phyloP scores from a whole-genome alignment of 139 green algal genomes.

The Ettlia oleoabundans region DNA sequence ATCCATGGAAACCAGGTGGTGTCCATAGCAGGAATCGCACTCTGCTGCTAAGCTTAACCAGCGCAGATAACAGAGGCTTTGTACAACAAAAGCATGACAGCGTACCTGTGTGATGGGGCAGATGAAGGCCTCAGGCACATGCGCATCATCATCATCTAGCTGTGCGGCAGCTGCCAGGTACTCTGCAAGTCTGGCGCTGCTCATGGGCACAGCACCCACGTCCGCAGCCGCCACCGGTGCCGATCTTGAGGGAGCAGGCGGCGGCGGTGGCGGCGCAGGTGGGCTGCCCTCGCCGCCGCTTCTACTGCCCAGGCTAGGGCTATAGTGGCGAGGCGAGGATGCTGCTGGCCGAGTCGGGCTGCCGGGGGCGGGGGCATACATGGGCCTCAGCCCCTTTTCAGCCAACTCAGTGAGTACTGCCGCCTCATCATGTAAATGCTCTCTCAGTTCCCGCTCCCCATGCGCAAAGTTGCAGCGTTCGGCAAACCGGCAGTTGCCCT shows the following conservation, averaged over 20 bases:
- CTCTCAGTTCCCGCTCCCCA: neutral
- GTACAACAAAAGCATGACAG: neutral
- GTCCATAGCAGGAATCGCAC: too few relatives aligned
- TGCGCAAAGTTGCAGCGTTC: constrained; percentile 9
- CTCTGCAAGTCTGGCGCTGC: neutral
- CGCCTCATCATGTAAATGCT: neutral
- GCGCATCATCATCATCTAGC: neutral
- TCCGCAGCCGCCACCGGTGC: neutral
- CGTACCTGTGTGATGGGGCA: constrained; percentile 10
- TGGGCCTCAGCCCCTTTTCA: neutral
- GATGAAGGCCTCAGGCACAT: neutral
- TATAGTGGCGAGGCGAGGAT: neutral
- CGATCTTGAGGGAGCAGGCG: neutral
- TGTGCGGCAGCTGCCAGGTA: neutral
- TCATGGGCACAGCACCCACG: neutral
- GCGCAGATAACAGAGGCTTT: too few relatives aligned
- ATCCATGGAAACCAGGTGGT: too few relatives aligned
- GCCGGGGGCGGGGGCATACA: neutral
- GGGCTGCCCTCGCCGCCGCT: neutral
- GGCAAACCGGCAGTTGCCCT: neutral
- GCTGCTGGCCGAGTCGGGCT: neutral
- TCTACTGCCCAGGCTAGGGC: neutral
- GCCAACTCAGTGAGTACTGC: neutral
- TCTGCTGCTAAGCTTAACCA: too few relatives aligned
- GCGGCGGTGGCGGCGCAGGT: neutral